phyloP scores from a whole-genome alignment of 1,284 basidiomycete species.

The Polyporus tsugae region DNA sequence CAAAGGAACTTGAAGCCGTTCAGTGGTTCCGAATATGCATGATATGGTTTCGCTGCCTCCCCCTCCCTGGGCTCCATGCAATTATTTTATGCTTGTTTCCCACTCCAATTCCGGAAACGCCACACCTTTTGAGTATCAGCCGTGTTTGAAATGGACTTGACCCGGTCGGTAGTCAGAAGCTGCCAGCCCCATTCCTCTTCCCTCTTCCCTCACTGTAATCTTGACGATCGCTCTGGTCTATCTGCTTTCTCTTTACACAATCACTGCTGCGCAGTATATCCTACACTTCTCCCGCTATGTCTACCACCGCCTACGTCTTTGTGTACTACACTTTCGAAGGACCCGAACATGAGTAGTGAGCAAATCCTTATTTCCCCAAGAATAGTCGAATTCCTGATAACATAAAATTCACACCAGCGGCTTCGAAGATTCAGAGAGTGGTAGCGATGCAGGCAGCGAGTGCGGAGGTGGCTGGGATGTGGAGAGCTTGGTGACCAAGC shows the following conservation, averaged over 20 bases:
- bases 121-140: background rate
- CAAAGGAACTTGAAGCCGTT: no score
- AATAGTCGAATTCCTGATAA: background rate
- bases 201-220: background rate
- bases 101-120: background rate
- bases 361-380: background rate
- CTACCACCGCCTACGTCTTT: background rate
- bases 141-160: background rate
- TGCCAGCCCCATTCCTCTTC: background rate
- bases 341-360: background rate
- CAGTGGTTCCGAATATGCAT: no score
- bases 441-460: background rate
- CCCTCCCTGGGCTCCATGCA: no score
- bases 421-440: background rate
- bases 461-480: background rate
- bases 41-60: no score
- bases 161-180: background rate
- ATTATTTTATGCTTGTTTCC: background rate
- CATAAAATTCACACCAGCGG: background rate
- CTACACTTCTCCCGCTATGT: background rate
- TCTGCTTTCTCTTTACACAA: background rate
- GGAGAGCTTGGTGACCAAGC: background rate
- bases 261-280: background rate
- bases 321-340: constrained; percentile 2
- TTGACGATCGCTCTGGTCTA: background rate